phyloP scores from a whole-genome alignment of 805 yeast genomes.

The Kluyveromyces starmeri region DNA sequence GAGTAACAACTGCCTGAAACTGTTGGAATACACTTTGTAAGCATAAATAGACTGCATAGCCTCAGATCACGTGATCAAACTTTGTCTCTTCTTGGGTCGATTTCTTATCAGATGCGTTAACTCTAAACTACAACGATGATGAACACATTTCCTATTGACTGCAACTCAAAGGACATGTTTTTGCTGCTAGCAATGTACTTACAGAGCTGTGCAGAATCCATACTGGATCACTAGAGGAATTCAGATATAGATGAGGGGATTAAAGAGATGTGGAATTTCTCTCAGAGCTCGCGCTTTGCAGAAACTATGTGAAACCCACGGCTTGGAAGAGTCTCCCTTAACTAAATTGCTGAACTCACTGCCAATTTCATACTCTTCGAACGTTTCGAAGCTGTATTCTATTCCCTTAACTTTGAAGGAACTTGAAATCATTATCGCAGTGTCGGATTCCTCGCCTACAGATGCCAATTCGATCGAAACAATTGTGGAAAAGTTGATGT shows the following conservation, averaged over 20 bases:
- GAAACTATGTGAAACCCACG: slow-evolving; percentile 1
- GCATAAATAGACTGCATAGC: too few species aligned
- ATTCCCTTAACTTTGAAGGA: slow-evolving; percentile 44
- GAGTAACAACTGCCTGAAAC: background rate
- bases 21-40: too few species aligned
- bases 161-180: too few species aligned
- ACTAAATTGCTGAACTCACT: slow-evolving; percentile 18
- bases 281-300: slow-evolving; percentile 5
- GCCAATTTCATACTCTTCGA: slow-evolving; percentile 22
- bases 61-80: too few species aligned
- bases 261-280: slow-evolving; percentile 3
- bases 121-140: too few species aligned
- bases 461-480: slow-evolving; percentile 32
- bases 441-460: slow-evolving; percentile 33
- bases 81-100: too few species aligned
- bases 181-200: too few species aligned
- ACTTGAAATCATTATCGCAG: slow-evolving; percentile 44
- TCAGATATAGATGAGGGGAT: background rate
- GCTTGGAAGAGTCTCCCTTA: slow-evolving; percentile 6
- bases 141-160: too few species aligned
- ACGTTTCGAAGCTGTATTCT: slow-evolving; percentile 20
- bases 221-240: background rate
- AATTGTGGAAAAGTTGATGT: slow-evolving; percentile 34
- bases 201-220: too few species aligned
- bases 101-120: too few species aligned